phyloP scores from a whole-genome alignment of 2,329 filamentous ascomycete genomes.

The Curvularia eragrostidis region DNA sequence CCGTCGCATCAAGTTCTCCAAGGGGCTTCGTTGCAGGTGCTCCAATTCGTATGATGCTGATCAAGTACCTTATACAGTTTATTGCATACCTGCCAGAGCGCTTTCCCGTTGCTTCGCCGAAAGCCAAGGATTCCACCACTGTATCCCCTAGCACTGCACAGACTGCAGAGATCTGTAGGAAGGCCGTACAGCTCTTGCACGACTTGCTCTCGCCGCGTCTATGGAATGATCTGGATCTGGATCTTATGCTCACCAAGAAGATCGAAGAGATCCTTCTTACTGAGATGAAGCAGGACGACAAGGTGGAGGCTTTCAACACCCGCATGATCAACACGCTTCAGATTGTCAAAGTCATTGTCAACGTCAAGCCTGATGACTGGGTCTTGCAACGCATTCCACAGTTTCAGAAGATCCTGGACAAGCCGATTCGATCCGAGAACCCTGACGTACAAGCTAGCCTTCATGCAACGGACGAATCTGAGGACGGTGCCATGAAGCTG shows the following conservation, averaged over 20 bases:
- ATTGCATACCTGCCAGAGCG: constrained; percentile 89
- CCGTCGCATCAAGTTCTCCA: constrained; percentile 60
- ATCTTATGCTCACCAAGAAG: constrained; percentile 82
- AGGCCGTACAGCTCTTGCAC: constrained; percentile 79
- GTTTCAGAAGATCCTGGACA: constrained; percentile 88
- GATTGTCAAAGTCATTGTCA: constrained; percentile 86
- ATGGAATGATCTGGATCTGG: constrained; percentile 91
- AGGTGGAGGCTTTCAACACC: constrained; percentile 76
- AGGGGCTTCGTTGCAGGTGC: constrained; percentile 53
- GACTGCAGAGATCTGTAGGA: constrained; percentile 81
- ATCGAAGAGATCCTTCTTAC: constrained; percentile 84
- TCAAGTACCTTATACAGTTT: constrained; percentile 95
- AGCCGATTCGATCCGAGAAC: constrained; percentile 85
- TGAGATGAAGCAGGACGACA: constrained; percentile 63
- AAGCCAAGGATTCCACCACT: constrained; percentile 52
- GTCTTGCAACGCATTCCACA: constrained; percentile 76
- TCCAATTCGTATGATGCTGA: constrained; percentile 75
- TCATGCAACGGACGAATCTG: constrained; percentile 74
- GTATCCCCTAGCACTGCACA: constrained; percentile 51
- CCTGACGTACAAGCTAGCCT: constrained; percentile 93
- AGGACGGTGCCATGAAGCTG: constrained; percentile 65
- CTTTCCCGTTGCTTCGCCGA: constrained; percentile 67
- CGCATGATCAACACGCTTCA: constrained; percentile 94
- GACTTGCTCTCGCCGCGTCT: constrained; percentile 85
- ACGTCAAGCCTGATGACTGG: constrained; percentile 90